Evolutionary conservation across 1,139 yeast genomes (phyloP), one percentile per base, ranked within the genome.

Genomic region (Suhomyces kunorum): DNA sequence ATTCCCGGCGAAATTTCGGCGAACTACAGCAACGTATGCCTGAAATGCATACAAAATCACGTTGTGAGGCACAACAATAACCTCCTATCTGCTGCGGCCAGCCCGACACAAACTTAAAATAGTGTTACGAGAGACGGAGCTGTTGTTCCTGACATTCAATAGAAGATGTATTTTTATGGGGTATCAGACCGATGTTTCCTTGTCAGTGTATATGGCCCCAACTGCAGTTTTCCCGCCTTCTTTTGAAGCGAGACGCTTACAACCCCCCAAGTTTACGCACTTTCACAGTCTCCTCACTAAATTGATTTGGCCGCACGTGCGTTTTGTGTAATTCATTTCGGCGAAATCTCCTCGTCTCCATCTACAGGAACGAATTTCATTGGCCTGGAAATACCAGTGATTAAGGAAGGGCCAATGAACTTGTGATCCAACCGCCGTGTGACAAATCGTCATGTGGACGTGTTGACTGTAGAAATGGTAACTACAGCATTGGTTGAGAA

Each of bases 1-100:
- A 16, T 18, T 22, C 54, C 56, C 63, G 61, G 53, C 63, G 63
- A 58, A 49, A 45, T 50, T 57, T 59, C 66, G 66, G 63, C 66
- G 66, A 58, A 55, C 29, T 27, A 20, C 38, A 27, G 28, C 34
- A 28, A 14, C 6, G 15, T 9, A 14, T 18, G 36, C 16, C 14
- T 9, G 37, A 6, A 8, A 32, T 24, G 28, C 32, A 36, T 36
- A 35, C 40, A 32, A 32, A 19, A 9, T 12, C 32, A 11, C 8
- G 22, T 29, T 16, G 34, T 12, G 15, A 26, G 19, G 25, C 6
- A 13, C 16, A 22, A 36, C 39, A 31, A 31, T 28, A 22, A 16
- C 19, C 38, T 36, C 39, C 39, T 36, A 36, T 36, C 15, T 31
- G 22, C 27, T 31, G 35, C 32, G 39, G 28, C 28, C 22, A 16